A percentile compares a stretch with the other conserved stretches of the same genome.
These are phyloP conservation scores for Metschnikowia lochheadii DNA, from an alignment of 805 yeast genomes.

Conservation along the genomic window DNA sequence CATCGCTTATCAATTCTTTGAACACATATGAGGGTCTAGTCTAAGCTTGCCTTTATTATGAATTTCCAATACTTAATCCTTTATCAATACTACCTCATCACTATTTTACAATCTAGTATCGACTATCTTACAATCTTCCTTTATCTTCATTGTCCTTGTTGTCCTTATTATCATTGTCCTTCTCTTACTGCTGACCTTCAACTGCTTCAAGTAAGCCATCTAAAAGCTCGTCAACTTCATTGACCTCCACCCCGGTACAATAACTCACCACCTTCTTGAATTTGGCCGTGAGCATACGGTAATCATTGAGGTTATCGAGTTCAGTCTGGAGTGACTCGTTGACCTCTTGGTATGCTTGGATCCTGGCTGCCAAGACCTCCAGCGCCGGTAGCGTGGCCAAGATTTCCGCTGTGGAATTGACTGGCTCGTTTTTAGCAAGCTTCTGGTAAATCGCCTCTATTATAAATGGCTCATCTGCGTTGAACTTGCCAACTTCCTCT, in stretches of 20 bases:
- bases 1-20: slow-evolving; percentile 70
- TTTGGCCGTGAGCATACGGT: slow-evolving; percentile 47
- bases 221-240: slow-evolving; percentile 72
- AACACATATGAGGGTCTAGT: slow-evolving; percentile 79
- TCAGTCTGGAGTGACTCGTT: slow-evolving; percentile 52
- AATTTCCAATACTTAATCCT: neutral
- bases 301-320: slow-evolving; percentile 47
- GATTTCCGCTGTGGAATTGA: slow-evolving; percentile 25
- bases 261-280: slow-evolving; percentile 84
- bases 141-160: no score
- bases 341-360: slow-evolving; percentile 74
- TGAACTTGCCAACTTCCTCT: slow-evolving; percentile 63
- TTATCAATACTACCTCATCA: no score
- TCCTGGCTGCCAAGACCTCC: slow-evolving; percentile 64
- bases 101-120: no score
- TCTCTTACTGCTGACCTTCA: slow-evolving; percentile 54
- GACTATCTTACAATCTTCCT: no score
- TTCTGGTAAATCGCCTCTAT: slow-evolving; percentile 56
- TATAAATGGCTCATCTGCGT: slow-evolving; percentile 90
- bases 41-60: slow-evolving; percentile 20
- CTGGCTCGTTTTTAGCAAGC: slow-evolving; percentile 30
- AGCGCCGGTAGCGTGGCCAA: slow-evolving; percentile 40
- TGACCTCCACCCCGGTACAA: slow-evolving; percentile 84
- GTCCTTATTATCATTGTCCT: no score
- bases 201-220: slow-evolving; percentile 88